Percentiles rank a stretch among this genome's conserved stretches.
These are phyloP conservation scores for Penicillium janthinellum DNA, from an alignment of 2,329 filamentous ascomycete genomes.

Conservation along the genomic window DNA sequence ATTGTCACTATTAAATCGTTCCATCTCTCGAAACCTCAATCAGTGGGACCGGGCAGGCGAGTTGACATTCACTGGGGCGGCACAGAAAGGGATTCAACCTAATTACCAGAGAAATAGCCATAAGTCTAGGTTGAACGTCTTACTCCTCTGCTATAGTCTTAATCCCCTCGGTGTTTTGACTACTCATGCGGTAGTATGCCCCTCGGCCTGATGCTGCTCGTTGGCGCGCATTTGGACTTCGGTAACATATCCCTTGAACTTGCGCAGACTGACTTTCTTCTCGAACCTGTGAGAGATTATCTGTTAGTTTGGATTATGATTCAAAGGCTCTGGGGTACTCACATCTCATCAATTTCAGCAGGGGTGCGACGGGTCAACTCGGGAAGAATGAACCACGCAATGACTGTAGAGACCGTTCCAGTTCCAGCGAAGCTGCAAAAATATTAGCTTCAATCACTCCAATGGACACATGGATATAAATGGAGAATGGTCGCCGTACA, in stretches of 20 bases:
- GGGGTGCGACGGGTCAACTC: constrained; percentile 55
- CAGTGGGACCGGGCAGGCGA: no score
- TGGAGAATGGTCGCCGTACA: constrained; percentile 32
- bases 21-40: no score
- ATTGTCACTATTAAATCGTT: no score
- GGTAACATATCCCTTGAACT: constrained; percentile 41
- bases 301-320: neutral
- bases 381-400: constrained; percentile 53
- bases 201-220: constrained; percentile 22
- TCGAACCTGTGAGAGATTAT: constrained; percentile 31
- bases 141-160: no score
- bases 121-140: no score
- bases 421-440: constrained; percentile 39
- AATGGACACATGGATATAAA: no score
- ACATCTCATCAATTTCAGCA: constrained; percentile 52
- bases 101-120: no score
- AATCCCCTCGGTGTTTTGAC: neutral
- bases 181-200: neutral
- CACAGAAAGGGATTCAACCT: no score
- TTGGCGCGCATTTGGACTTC: constrained; percentile 36
- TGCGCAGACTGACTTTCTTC: constrained; percentile 40
- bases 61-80: no score
- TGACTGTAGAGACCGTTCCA: constrained; percentile 30
- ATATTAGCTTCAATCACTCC: neutral
- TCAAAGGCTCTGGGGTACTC: constrained; percentile 19